Percentiles rank a stretch among this genome's conserved stretches.
Evolutionary conservation across 345 rosid genomes (phyloP).

Genomic region (Euphorbia tirucalli): DNA sequence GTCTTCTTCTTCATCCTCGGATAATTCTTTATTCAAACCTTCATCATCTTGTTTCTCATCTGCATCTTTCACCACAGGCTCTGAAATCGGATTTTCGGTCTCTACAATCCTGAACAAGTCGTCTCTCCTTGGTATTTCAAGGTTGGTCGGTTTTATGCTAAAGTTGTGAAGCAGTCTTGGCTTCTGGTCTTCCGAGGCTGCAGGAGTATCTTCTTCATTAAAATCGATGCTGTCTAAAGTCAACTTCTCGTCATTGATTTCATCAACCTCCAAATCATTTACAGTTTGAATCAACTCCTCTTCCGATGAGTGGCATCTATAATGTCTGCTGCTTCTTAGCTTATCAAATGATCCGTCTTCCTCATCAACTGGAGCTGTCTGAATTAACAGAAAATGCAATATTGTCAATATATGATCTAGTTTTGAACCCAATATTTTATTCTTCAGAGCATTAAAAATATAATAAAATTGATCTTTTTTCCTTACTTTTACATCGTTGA

Average conservation of each 20-base stretch:
- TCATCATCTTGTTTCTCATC: constrained; percentile 26
- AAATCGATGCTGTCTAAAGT: constrained; percentile 27
- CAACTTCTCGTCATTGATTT: constrained; percentile 22
- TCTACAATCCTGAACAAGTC: constrained; percentile 28
- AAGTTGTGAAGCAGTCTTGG: constrained; percentile 20
- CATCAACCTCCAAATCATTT: constrained; percentile 34
- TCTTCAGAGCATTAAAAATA: background rate
- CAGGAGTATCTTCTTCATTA: constrained; percentile 30
- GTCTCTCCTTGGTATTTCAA: constrained; percentile 42
- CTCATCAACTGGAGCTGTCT: constrained; percentile 70
- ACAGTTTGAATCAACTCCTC: constrained; percentile 38
- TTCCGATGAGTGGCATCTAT: constrained; percentile 60
- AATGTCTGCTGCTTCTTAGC: constrained; percentile 48
- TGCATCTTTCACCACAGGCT: constrained; percentile 23
- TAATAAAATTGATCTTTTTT: background rate
- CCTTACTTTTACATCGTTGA: constrained; percentile 68
- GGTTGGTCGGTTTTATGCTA: constrained; percentile 35
- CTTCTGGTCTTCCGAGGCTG: constrained; percentile 20
- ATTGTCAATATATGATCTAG: constrained; percentile 16
- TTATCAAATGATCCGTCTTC: constrained; percentile 36
- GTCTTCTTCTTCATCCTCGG: constrained; percentile 29
- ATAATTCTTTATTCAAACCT: constrained; percentile 17
- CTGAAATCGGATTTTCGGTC: constrained; percentile 21
- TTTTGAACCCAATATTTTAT: background rate
- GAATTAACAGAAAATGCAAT: constrained; percentile 27